Percentiles rank a stretch among this genome's conserved stretches.
phyloP scores from a whole-genome alignment of 495 filamentous ascomycete genomes.

The Pyronema domesticum region DNA sequence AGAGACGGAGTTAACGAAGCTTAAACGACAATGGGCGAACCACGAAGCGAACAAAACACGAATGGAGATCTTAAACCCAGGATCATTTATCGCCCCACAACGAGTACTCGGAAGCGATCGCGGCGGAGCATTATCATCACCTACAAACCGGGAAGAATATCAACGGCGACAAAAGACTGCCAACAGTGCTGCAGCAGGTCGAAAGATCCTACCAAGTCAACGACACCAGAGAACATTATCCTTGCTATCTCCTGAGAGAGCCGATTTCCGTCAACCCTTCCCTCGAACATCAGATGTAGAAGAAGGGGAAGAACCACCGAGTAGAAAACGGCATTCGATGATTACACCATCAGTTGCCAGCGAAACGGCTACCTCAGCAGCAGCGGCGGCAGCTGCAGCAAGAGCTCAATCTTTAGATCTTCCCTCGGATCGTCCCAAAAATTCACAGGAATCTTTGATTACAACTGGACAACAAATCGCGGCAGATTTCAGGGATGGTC shows the following conservation, averaged over 20 bases:
- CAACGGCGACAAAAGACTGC: constrained; percentile 22
- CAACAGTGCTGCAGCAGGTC: constrained; percentile 25
- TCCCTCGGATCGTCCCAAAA: neutral
- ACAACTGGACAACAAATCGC: constrained; percentile 72
- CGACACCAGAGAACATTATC: constrained; percentile 50
- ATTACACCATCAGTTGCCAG: constrained; percentile 6
- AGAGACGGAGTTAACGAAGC: constrained; percentile 51
- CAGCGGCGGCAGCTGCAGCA: neutral
- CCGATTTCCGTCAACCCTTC: constrained; percentile 27
- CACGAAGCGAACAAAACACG: constrained; percentile 66
- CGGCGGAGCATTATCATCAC: constrained; percentile 23
- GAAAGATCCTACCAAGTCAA: constrained; percentile 50
- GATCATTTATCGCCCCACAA: constrained; percentile 30
- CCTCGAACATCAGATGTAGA: constrained; percentile 17
- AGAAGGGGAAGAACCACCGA: constrained; percentile 1
- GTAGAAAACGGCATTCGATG: constrained; percentile 14
- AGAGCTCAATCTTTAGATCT: constrained; percentile 3
- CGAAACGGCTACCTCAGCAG: constrained; percentile 10
- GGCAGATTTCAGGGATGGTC: constrained; percentile 66
- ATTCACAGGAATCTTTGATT: constrained; percentile 35
- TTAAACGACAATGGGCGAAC: constrained; percentile 67
- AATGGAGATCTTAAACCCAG: constrained; percentile 40
- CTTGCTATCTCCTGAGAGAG: constrained; percentile 51
- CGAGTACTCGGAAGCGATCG: constrained; percentile 22
- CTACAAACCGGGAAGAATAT: constrained; percentile 10